These are phyloP conservation scores for Camellia japonica DNA, from an alignment of 148 eudicot species.

Conservation along the genomic window DNA sequence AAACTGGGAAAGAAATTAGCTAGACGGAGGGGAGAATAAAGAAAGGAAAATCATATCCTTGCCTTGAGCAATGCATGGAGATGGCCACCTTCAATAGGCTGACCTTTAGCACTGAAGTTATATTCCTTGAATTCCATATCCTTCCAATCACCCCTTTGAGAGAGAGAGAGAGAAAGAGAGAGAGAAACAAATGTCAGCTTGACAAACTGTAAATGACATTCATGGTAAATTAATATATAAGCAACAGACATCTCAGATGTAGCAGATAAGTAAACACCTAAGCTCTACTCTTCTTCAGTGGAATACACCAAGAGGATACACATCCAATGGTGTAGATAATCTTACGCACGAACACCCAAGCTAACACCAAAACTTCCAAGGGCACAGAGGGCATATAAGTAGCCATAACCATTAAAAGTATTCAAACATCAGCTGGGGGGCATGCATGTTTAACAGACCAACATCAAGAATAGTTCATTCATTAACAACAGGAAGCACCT, in stretches of 20 bases:
- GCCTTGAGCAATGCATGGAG: conserved; percentile 96
- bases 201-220: background rate
- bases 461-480: too few relatives aligned
- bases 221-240: background rate
- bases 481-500: too few relatives aligned
- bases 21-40: background rate
- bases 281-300: background rate
- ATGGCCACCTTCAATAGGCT: conserved; percentile 76
- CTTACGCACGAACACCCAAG: background rate
- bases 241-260: background rate
- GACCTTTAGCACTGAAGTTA: conserved; percentile 91
- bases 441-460: too few relatives aligned
- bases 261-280: background rate
- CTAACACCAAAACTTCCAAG: background rate
- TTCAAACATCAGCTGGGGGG: too few relatives aligned
- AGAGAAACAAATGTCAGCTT: conserved; percentile 9
- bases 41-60: conserved; percentile 20
- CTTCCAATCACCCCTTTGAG: conserved; percentile 77
- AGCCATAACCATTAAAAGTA: too few relatives aligned
- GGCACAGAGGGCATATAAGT: too few relatives aligned
- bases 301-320: background rate
- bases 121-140: conserved; percentile 83
- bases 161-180: conserved; percentile 12
- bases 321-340: background rate
- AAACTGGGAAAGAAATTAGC: background rate